Base-by-base conservation (phyloP, 2,329 filamentous ascomycete species). In the Fusarium nematophilum region DNA sequence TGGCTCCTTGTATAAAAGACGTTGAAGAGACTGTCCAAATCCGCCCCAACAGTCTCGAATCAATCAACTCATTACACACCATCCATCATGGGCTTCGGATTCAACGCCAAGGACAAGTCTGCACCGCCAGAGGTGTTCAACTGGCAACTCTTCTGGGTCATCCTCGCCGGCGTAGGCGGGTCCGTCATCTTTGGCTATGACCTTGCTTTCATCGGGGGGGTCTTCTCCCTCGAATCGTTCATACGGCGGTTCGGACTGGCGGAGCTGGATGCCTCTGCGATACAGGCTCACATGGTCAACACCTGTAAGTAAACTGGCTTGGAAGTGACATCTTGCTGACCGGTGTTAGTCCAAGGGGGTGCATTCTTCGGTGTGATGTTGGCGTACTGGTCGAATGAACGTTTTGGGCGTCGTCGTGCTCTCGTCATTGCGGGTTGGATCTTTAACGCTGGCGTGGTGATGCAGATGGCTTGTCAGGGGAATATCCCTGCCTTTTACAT, bases 401-500 rank as follows among this genome's bases (percentile, higher is more conserved):
- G 78, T 13, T 77, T 85, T 39, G 84, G 84, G n/a, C 78, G 83
- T 25, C 79, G 80, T 53, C 73, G 75, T 54, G 83, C 82, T 1
- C 79, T 85, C 44, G 75, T 84, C 54, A 74, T 83, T 26, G 83
- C 81, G 9, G 81, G 81, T 1, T 52, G 77, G 6, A 78, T 86
- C 58, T 82, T 81, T 45, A 57, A 65, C 34, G 46, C 86, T 7
- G 85, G 83, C 7, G 81, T 80, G 2, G 74, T 79, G 26, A 72
- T 87, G 3, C 84, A 86, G 67, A 73, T 81, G 82, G 30, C 76
- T 75, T 59, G 69, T 33, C 44, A 43, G 3, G 57, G 63, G 3
- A 78, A 82, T 43, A 73, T 86, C 14, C 74, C 77, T 10, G 84
- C 86, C 78, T 81, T 87, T 37, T 77, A 86, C 2, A 78, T 81